These are phyloP conservation scores for Echites panduratus DNA, from an alignment of 257 asterid genomes.

Conservation along the genomic window DNA sequence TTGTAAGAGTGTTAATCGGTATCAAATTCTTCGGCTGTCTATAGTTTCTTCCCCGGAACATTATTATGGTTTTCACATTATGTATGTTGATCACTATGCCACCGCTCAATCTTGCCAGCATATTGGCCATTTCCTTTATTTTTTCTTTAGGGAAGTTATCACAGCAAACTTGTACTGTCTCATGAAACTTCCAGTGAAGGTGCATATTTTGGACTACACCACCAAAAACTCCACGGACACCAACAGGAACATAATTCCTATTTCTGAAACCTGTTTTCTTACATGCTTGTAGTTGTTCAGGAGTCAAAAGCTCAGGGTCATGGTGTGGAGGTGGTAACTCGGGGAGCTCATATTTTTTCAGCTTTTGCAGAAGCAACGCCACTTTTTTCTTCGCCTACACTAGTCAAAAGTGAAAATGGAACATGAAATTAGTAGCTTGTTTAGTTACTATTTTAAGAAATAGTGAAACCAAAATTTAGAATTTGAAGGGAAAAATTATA, in stretches of 20 bases:
- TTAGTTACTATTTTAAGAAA: neutral
- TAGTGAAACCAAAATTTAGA: neutral
- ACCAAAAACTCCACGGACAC: conserved; percentile 98
- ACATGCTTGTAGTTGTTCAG: conserved; percentile 85
- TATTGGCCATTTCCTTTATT: conserved; percentile 87
- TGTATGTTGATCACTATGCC: conserved; percentile 85
- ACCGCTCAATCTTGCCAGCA: conserved; percentile 92
- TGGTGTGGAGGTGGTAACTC: conserved; percentile 93
- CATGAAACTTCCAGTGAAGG: conserved; percentile 98
- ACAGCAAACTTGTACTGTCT: conserved; percentile 94
- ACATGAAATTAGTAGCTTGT: neutral
- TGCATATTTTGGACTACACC: conserved; percentile 99
- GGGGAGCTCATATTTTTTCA: conserved; percentile 90
- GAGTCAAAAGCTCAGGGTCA: conserved; percentile 88
- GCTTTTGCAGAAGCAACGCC: conserved; percentile 89
- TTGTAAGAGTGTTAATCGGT: conserved; percentile 90
- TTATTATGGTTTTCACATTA: conserved; percentile 77
- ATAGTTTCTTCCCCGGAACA: conserved; percentile 96
- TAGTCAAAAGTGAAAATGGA: conserved; percentile 26
- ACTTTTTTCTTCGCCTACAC: conserved; percentile 96
- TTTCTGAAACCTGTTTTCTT: conserved; percentile 91
- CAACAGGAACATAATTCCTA: conserved; percentile 89
- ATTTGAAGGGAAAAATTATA: neutral
- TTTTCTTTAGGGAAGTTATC: conserved; percentile 92
- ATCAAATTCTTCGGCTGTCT: conserved; percentile 95